These are phyloP conservation scores for Blastomyces percursus DNA, from an alignment of 2,329 filamentous ascomycete species.

Conservation along the genomic window DNA sequence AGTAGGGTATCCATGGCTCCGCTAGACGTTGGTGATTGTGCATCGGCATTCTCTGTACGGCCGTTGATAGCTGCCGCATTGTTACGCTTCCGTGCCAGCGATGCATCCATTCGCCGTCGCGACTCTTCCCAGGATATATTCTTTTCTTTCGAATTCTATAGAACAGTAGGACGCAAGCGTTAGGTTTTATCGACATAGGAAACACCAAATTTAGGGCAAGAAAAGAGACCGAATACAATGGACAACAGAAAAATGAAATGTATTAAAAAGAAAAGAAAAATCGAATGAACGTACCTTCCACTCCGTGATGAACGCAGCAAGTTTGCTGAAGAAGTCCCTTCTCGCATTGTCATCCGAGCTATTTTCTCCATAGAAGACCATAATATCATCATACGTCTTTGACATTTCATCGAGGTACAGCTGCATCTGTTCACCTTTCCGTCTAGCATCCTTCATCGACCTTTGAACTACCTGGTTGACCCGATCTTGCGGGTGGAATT, in stretches of 20 bases:
- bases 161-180: background rate
- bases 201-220: background rate
- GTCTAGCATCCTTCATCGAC: conserved; percentile 88
- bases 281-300: conserved; percentile 56
- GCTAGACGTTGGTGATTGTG: conserved; percentile 58
- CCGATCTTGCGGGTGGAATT: conserved; percentile 94
- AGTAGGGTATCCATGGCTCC: conserved; percentile 94
- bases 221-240: background rate
- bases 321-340: conserved; percentile 88
- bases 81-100: conserved; percentile 71
- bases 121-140: conserved; percentile 74
- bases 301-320: conserved; percentile 78
- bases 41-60: conserved; percentile 32
- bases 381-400: conserved; percentile 84
- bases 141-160: conserved; percentile 77
- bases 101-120: conserved; percentile 74
- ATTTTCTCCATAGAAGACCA: conserved; percentile 94
- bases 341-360: conserved; percentile 82
- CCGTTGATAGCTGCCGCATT: conserved; percentile 54
- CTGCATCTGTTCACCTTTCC: conserved; percentile 93
- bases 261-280: background rate
- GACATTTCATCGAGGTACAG: conserved; percentile 89
- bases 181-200: background rate
- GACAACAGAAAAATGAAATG: conserved; percentile 3
- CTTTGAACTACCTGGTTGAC: conserved; percentile 85